Conservation (phyloP, 2,329 filamentous ascomycete species). For the Phyllosticta citrichinensis region DNA sequence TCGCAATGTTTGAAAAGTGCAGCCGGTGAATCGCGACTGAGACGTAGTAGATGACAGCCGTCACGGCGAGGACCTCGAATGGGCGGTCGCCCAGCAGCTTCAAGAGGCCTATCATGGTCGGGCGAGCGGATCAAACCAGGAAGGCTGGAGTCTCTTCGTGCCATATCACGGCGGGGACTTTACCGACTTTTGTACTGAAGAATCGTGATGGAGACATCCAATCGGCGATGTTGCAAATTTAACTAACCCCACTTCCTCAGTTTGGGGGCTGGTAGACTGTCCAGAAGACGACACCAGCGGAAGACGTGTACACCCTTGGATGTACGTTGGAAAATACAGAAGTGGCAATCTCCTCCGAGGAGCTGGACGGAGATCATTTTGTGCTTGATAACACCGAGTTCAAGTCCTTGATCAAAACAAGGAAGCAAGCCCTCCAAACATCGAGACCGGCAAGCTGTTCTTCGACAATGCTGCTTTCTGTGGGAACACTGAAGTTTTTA, state of each 20-base stretch:
- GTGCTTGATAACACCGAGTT: neutral
- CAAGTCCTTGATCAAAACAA: neutral
- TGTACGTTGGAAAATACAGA: neutral
- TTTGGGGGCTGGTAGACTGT: neutral
- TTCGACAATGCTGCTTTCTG: too few species aligned
- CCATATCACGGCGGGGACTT: too few species aligned
- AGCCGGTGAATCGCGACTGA: constrained; percentile 13
- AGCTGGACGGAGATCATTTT: neutral
- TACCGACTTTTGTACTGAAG: neutral
- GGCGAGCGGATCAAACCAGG: too few species aligned
- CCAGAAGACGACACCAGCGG: neutral
- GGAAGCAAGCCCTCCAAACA: neutral
- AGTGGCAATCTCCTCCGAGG: neutral
- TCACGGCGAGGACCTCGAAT: neutral
- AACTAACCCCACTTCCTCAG: neutral
- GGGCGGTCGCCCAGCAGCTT: neutral
- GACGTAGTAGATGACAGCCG: neutral
- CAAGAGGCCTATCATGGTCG: neutral
- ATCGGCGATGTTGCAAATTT: neutral
- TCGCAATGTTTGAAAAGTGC: constrained; percentile 19
- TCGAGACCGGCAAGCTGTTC: too few species aligned
- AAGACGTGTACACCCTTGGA: neutral
- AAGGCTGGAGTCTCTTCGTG: too few species aligned
- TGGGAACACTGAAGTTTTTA: neutral
- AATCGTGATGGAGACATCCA: neutral